These are phyloP conservation scores for Xerocomus cyaneibrunnescens DNA, from an alignment of 1,284 basidiomycete species.

Conservation along the genomic window DNA sequence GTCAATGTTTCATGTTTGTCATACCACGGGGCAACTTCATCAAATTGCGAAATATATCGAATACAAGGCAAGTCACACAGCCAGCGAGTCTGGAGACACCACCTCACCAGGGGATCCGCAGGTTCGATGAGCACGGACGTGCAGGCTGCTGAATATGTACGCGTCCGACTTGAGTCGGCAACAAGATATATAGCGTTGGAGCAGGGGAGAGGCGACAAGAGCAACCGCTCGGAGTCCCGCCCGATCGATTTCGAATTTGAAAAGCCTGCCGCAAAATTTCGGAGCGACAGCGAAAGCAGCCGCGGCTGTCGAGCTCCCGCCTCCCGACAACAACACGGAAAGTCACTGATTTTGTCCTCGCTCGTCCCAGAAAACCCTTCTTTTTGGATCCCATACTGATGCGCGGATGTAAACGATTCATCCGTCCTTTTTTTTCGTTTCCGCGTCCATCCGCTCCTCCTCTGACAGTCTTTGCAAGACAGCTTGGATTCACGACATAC, in stretches of 20 bases:
- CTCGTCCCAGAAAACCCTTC: constrained; percentile 21
- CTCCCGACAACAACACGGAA: constrained; percentile 30
- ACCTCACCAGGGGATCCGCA: constrained; percentile 5
- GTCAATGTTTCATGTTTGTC: constrained; percentile 39
- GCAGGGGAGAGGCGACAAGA: constrained; percentile 13
- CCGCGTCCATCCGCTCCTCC: constrained; percentile 26
- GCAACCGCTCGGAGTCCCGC: constrained; percentile 1
- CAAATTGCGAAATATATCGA: constrained; percentile 14
- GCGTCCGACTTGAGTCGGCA: constrained; percentile 3
- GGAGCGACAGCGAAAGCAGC: constrained; percentile 21
- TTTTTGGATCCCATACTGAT: constrained; percentile 25
- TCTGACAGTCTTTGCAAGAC: constrained; percentile 5
- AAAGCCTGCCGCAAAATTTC: constrained; percentile 29
- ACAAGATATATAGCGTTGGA: neutral
- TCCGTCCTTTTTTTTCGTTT: constrained; percentile 30
- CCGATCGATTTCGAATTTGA: constrained; percentile 32
- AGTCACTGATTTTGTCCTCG: constrained; percentile 17
- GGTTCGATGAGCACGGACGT: neutral
- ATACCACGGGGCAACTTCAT: constrained; percentile 8
- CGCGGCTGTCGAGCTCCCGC: constrained; percentile 27
- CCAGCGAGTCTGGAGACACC: neutral
- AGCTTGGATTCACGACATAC: constrained; percentile 5
- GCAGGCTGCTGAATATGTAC: neutral
- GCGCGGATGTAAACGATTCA: constrained; percentile 33
- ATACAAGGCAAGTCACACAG: constrained; percentile 3